Conservation (phyloP, 2,329 filamentous ascomycete genomes). For the Elsinoe arachidis region DNA sequence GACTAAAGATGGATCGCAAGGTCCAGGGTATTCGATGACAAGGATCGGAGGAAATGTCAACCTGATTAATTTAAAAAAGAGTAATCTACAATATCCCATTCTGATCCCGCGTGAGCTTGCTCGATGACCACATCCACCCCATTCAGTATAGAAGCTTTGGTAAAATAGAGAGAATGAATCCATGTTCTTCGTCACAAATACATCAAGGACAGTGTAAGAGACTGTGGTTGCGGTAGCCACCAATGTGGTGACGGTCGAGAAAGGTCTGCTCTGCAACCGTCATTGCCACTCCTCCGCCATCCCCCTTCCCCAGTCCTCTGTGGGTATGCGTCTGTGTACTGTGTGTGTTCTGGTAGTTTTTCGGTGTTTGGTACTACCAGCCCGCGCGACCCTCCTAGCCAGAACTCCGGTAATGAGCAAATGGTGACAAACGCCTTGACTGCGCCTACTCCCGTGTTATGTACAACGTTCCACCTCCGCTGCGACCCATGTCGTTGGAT, state of each 20-base stretch:
- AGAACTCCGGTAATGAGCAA: not conserved
- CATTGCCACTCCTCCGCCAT: not conserved
- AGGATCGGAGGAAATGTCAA: not conserved
- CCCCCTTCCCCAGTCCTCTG: not conserved
- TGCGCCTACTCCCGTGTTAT: not conserved
- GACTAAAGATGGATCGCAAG: too few species aligned
- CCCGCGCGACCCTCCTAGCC: not conserved
- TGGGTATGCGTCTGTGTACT: not conserved
- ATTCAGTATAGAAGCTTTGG: not conserved
- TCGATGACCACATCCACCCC: not conserved
- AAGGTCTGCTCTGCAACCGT: not conserved
- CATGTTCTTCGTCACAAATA: slow-evolving; percentile 11
- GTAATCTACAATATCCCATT: slow-evolving; percentile 7
- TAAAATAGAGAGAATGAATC: not conserved
- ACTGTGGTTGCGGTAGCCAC: not conserved
- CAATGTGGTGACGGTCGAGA: not conserved
- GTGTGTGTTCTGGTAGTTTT: not conserved
- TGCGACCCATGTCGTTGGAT: not conserved
- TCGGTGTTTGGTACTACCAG: not conserved
- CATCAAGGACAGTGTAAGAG: slow-evolving; percentile 8
- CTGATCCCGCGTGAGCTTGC: not conserved
- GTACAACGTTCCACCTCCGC: not conserved
- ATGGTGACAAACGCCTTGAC: not conserved
- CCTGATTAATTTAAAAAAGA: not conserved
- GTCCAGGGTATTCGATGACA: too few species aligned